Conservation (phyloP, 2,329 filamentous ascomycete genomes). For the Monosporascus sp. region DNA sequence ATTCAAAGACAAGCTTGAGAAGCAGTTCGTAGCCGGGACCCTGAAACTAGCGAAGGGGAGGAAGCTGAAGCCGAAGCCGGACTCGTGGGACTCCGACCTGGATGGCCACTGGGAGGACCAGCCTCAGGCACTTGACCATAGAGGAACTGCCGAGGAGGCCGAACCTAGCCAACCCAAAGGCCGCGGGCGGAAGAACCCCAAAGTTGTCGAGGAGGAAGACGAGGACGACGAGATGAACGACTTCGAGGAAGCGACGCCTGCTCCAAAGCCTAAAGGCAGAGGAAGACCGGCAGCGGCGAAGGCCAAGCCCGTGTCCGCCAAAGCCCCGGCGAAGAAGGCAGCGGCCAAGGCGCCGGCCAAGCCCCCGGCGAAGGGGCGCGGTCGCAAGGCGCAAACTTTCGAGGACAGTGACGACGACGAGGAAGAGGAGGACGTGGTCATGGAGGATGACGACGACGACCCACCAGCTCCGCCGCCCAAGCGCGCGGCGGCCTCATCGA, state of each 20-base stretch:
- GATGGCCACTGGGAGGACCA: conserved; percentile 83
- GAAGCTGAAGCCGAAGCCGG: conserved; percentile 69
- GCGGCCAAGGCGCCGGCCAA: conserved; percentile 38
- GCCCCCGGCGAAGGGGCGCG: conserved; percentile 30
- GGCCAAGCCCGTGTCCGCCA: conserved; percentile 33
- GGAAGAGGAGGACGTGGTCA: conserved; percentile 46
- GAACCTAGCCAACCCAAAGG: conserved; percentile 19
- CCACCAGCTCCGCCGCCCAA: conserved; percentile 31
- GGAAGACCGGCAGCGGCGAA: conserved; percentile 25
- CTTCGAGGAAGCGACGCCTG: conserved; percentile 43
- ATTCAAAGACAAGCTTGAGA: conserved; percentile 65
- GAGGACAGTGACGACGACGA: conserved; percentile 35
- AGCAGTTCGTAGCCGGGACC: conserved; percentile 62
- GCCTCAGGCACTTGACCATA: conserved; percentile 56
- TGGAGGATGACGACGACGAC: conserved; percentile 48
- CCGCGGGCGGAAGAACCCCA: conserved; percentile 28
- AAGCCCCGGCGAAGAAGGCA: conserved; percentile 39
- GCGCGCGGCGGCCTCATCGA: conserved; percentile 23
- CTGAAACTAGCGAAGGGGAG: conserved; percentile 47
- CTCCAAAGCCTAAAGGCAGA: conserved; percentile 22
- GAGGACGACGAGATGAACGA: conserved; percentile 45
- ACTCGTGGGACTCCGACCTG: conserved; percentile 82
- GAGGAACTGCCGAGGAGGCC: conserved; percentile 31
- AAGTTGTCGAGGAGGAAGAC: conserved; percentile 37
- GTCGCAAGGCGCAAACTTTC: conserved; percentile 35